Evolutionary conservation across 2,329 filamentous ascomycete genomes (phyloP), one percentile per base, ranked within the genome.

Genomic region (Westerdykella sp.): DNA sequence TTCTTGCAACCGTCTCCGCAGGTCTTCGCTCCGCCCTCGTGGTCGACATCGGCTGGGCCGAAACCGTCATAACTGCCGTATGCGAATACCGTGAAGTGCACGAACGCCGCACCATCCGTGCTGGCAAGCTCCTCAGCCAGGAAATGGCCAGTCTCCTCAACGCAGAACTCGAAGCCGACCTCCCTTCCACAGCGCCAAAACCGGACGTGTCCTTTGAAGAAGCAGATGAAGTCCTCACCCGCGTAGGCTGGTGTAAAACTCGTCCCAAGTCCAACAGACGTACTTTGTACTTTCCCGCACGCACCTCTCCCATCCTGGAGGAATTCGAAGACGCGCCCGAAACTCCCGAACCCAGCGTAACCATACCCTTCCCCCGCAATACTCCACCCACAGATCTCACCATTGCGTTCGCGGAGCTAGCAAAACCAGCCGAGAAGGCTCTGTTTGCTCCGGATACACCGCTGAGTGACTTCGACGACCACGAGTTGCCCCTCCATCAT

Each of bases 1-100:
- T 88, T 15, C 83, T 93, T 67, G 75, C 81, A 1, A 74, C 84
- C 6, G 78, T 90, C 3, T 85, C 84, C 6, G 89, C 90, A 5
- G 93, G 93, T 1, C 72, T 95, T 34, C 81, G 93, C 12, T 87
- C 87, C n/a, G 88, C 84, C 1, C 67, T 98, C 34, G 80, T 97
- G 0, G 75, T 98, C 31, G 89, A 98, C 59, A 76, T 98, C 47
- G 93, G 91, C 35, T 98, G 93, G 93, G 77, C 82, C 34, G 93
- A 97, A 66, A 95, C 90, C 0, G 78, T 84, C 0, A 79, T 94
- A 16, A 95, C 88, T 0, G 85, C 83, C 5, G 76, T 97, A 6
- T 97, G 90, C 60, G 93, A 98, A 68, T 95, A 89, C 63, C 83
- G 87, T 42, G 89, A 95, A 63, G 80, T 95, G 1, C 74, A 76